Base-by-base conservation (phyloP, 192 early-diverging fungal species). In the Spizellomyces sp. region DNA sequence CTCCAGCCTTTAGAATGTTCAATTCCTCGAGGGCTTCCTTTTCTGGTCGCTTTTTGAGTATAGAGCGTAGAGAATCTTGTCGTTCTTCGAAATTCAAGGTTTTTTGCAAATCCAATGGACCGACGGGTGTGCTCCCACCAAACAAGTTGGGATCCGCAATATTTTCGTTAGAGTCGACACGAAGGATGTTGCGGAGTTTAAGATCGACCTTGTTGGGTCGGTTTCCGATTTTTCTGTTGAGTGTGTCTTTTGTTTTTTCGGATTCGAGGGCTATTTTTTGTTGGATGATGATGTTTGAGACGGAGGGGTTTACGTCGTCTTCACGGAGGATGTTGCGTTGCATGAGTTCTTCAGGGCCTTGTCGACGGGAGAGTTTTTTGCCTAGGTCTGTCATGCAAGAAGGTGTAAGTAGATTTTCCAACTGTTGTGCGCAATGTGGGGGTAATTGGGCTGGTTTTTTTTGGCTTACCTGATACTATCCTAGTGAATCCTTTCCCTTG, bases 151-250 rank as follows among this genome's bases (percentile, higher is more conserved):
- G 21, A 42, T 19, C 59, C 42, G 17, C 59, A 9, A 21, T 60
- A 22, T 41, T 61, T 27, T 61, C 59, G 0, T 61, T 42, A 61
- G 59, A 61, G 6, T 70, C 74, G 0, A 70, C 78, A 66, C 78
- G 72, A 42, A 87, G 62, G 64, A 87, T 87, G 74, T 87, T 87
- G 54, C 80, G 58, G 5, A 83, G 69, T 69, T 87, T 87, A 19
- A 87, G 65, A 62, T 87, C 85, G 42, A 76, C 79, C 58, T 80
- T 80, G 9, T 74, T 70, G 5, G 85, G 83, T n/a, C 85, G 71
- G 14, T 77, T 61, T 12, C 56, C 64, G 0, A 87, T 58, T 36
- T 73, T 67, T 45, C 81, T 50, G 69, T 79, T 77, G 3, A 86
- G 71, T 21, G 52, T 36, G 62, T 83, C 81, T 48, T 86, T 81